Evolutionary conservation across 1,284 basidiomycete genomes (phyloP).

Genomic region (Phaffia rhodozyma): DNA sequence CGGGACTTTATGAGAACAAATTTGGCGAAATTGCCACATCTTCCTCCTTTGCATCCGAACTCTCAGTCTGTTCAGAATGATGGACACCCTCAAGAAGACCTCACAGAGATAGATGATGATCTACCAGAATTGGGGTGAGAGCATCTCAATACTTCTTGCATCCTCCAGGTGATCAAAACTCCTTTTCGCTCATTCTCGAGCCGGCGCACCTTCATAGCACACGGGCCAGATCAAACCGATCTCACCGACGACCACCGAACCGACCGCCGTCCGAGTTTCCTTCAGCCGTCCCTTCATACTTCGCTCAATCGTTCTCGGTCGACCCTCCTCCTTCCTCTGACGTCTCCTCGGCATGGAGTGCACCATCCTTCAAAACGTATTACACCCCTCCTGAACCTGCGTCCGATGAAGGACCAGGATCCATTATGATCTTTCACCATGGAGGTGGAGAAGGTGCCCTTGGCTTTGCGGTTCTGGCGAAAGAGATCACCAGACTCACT

Average conservation of each 20-base stretch:
- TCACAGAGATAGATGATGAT: slow-evolving; percentile 45
- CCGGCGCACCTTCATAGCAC: slow-evolving; percentile 9
- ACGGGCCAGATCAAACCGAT: slow-evolving; percentile 31
- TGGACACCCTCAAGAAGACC: slow-evolving; percentile 42
- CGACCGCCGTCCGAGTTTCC: slow-evolving; percentile 53
- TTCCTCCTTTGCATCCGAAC: slow-evolving; percentile 33
- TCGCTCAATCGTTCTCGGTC: slow-evolving; percentile 51
- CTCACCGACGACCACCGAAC: slow-evolving; percentile 28
- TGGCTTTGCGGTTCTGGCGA: slow-evolving; percentile 78
- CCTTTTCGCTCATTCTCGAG: background rate
- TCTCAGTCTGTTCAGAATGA: slow-evolving; percentile 14
- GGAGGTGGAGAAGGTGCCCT: slow-evolving; percentile 85
- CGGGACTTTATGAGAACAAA: slow-evolving; percentile 29
- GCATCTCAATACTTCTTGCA: slow-evolving; percentile 5
- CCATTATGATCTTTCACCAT: slow-evolving; percentile 82
- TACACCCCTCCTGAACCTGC: slow-evolving; percentile 47
- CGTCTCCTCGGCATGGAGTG: slow-evolving; percentile 29
- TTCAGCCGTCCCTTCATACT: slow-evolving; percentile 46
- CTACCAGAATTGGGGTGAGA: slow-evolving; percentile 20
- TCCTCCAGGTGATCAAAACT: background rate
- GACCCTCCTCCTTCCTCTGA: slow-evolving; percentile 49
- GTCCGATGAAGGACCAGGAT: slow-evolving; percentile 35
- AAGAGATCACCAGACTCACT: slow-evolving; percentile 52
- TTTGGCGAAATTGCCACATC: slow-evolving; percentile 29
- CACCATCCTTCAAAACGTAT: slow-evolving; percentile 50